Percentiles rank a stretch among this genome's conserved stretches.
Evolutionary conservation across 1,284 basidiomycete genomes (phyloP).

Genomic region (Coniferiporia sulphurascens): DNA sequence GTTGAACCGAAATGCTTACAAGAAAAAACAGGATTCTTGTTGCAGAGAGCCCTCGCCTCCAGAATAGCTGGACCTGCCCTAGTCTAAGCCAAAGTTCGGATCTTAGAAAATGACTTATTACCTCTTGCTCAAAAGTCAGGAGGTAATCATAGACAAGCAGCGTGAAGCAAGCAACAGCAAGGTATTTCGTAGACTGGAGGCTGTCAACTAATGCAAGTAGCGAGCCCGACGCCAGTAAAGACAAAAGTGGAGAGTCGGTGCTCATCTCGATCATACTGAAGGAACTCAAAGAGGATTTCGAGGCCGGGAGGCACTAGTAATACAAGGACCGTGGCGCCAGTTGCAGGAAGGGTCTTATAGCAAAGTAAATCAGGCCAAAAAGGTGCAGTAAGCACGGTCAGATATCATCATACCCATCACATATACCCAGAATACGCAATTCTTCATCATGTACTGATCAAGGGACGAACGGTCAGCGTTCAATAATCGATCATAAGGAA

Average conservation of each 20-base stretch:
- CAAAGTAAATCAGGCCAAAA: too few relatives aligned
- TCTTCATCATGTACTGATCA: too few relatives aligned
- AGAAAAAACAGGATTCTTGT: slow-evolving; percentile 13
- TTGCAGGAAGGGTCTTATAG: too few relatives aligned
- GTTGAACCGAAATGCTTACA: neutral
- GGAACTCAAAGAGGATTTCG: too few relatives aligned
- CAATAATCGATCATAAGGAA: too few relatives aligned
- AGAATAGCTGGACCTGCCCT: slow-evolving; percentile 8
- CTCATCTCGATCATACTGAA: neutral
- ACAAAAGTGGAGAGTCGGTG: neutral
- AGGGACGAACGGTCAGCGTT: too few relatives aligned
- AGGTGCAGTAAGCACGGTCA: too few relatives aligned
- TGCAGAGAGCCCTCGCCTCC: slow-evolving; percentile 3
- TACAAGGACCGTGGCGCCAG: too few relatives aligned
- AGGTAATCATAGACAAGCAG: slow-evolving; percentile 13
- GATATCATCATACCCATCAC: too few relatives aligned
- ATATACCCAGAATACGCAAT: too few relatives aligned
- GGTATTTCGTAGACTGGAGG: slow-evolving; percentile 15
- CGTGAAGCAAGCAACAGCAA: slow-evolving; percentile 14
- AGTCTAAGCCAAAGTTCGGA: neutral
- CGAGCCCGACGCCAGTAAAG: slow-evolving; percentile 2
- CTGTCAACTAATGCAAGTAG: neutral
- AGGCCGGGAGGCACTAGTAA: too few relatives aligned
- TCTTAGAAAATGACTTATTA: neutral
- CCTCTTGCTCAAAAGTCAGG: slow-evolving; percentile 13